phyloP scores from a whole-genome alignment of 805 yeast genomes.

The Spathaspora hagerdaliae region DNA sequence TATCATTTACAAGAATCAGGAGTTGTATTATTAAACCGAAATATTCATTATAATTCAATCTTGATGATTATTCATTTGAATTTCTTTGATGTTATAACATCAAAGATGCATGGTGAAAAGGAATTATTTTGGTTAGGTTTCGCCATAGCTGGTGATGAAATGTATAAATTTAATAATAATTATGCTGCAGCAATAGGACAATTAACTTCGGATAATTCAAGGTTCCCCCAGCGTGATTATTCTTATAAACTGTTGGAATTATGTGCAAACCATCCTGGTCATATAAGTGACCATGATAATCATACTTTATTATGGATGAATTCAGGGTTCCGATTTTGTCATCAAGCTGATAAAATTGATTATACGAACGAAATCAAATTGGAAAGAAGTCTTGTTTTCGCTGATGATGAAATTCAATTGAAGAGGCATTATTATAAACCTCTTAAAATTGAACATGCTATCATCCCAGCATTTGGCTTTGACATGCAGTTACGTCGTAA shows the following conservation, averaged over 20 bases:
- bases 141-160: constrained; percentile 22
- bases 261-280: constrained; percentile 62
- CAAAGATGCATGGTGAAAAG: constrained; percentile 24
- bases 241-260: constrained; percentile 34
- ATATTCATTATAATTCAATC: constrained; percentile 46
- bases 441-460: constrained; percentile 40
- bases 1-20: constrained; percentile 40
- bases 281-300: constrained; percentile 45
- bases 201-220: constrained; percentile 20
- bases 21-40: constrained; percentile 38
- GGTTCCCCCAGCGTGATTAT: constrained; percentile 10
- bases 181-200: constrained; percentile 25
- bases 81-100: constrained; percentile 16
- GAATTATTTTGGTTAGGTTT: constrained; percentile 28
- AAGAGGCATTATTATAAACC: constrained; percentile 25
- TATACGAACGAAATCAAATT: constrained; percentile 23
- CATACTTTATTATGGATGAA: constrained; percentile 36
- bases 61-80: constrained; percentile 25
- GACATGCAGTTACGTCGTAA: constrained; percentile 24
- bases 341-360: constrained; percentile 27
- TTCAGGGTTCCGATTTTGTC: constrained; percentile 41
- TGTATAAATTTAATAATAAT: constrained; percentile 18
- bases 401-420: constrained; percentile 19
- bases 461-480: constrained; percentile 50
- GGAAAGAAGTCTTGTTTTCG: constrained; percentile 18